Evolutionary conservation across 352 stramenopile genomes (phyloP).

Genomic region (Saprolegnia diclina): DNA sequence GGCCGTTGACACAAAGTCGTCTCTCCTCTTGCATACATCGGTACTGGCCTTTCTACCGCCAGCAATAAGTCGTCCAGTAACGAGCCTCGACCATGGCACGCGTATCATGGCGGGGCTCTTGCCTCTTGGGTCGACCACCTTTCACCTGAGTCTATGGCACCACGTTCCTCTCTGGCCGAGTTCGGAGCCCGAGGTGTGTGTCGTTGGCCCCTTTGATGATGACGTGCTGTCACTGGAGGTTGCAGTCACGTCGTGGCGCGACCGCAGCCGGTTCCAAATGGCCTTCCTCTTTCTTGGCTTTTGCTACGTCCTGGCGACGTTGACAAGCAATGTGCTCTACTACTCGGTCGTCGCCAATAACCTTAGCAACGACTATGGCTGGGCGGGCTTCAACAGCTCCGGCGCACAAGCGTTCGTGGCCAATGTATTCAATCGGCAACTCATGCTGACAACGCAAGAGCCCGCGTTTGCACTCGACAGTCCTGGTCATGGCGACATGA

Average conservation of each 20-base stretch:
- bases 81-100: not conserved
- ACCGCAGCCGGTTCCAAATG: no score
- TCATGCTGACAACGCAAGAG: not conserved
- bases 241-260: no score
- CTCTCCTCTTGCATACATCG: not conserved
- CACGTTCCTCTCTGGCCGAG: not conserved
- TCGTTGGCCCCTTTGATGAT: no score
- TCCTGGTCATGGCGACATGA: not conserved
- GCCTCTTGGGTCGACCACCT: not conserved
- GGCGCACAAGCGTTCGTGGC: constrained; percentile 4
- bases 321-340: constrained; percentile 11
- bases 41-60: not conserved
- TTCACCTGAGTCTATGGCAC: constrained; percentile 4
- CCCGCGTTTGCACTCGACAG: not conserved
- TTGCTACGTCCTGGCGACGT: not conserved
- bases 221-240: no score
- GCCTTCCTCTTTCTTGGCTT: no score
- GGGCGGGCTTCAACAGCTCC: constrained; percentile 15
- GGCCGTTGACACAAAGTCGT: not conserved
- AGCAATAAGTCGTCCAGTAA: not conserved
- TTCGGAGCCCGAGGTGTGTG: no score
- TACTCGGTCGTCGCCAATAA: constrained; percentile 5
- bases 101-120: not conserved
- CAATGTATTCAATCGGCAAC: constrained; percentile 16
- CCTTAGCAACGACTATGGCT: constrained; percentile 14